phyloP scores from a whole-genome alignment of 1,284 basidiomycete species.

The Heliocybe sulcata region DNA sequence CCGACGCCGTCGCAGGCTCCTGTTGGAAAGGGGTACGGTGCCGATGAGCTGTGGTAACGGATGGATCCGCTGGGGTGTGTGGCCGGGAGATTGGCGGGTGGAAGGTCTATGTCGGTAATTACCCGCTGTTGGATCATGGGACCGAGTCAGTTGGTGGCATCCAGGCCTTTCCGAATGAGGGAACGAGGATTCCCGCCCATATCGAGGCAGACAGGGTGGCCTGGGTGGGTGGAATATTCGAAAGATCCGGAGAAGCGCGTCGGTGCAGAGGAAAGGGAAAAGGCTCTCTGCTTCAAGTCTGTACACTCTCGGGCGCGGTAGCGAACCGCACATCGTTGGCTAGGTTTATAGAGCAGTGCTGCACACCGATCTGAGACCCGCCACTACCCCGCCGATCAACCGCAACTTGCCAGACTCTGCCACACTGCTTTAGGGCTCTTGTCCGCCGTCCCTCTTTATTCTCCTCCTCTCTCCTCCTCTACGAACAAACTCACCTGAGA shows the following conservation, averaged over 20 bases:
- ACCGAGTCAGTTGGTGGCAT: neutral
- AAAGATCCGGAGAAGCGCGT: neutral
- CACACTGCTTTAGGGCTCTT: neutral
- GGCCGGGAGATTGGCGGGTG: neutral
- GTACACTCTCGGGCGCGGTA: neutral
- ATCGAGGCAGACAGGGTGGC: neutral
- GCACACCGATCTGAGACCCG: neutral
- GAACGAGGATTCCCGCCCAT: neutral
- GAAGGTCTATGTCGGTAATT: neutral
- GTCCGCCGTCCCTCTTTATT: neutral
- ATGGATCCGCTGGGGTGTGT: too few relatives aligned
- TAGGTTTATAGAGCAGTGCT: neutral
- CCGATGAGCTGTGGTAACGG: too few relatives aligned
- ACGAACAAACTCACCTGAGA: neutral
- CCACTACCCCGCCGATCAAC: neutral
- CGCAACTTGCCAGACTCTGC: neutral
- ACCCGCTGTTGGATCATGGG: neutral
- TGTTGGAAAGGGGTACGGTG: too few relatives aligned
- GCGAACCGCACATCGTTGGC: neutral
- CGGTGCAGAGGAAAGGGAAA: neutral
- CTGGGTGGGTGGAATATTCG: neutral
- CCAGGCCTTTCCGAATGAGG: neutral
- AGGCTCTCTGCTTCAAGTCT: neutral
- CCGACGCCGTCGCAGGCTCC: too few relatives aligned
- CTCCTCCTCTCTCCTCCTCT: neutral